Evolutionary conservation across 306 rosid genomes (phyloP).

Genomic region (Acacia confusa): DNA sequence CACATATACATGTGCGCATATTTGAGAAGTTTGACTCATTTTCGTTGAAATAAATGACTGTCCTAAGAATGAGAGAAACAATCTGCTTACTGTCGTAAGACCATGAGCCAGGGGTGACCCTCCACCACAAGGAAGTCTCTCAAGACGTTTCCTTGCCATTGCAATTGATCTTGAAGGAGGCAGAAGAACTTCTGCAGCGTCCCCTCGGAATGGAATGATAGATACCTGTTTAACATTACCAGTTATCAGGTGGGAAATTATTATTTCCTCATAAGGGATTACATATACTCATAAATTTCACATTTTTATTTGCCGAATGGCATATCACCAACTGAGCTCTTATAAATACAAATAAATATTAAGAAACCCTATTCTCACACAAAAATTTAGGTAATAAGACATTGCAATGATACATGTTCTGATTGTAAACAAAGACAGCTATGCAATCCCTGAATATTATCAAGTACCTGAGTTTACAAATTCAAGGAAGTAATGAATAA

Average conservation of each 20-base stretch:
- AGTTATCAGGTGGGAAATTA: slow-evolving; percentile 11
- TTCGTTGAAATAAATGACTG: not conserved
- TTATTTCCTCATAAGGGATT: slow-evolving; percentile 13
- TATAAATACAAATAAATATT: not conserved
- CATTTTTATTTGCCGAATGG: not conserved
- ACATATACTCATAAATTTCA: not conserved
- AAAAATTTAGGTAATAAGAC: slow-evolving; percentile 10
- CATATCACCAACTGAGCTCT: slow-evolving; percentile 10
- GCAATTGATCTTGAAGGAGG: slow-evolving; percentile 99
- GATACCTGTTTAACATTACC: slow-evolving; percentile 65
- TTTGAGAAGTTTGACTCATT: slow-evolving; percentile 23
- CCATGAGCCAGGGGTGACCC: slow-evolving; percentile 99
- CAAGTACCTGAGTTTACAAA: not conserved
- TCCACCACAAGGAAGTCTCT: slow-evolving; percentile 98
- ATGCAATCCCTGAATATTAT: slow-evolving; percentile 20
- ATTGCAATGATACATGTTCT: not conserved
- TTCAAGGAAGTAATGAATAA: slow-evolving; percentile 1
- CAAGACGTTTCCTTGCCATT: slow-evolving; percentile 95
- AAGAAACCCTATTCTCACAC: not conserved
- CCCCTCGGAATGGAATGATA: slow-evolving; percentile 97
- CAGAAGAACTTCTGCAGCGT: slow-evolving; percentile 92
- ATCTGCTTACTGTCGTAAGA: slow-evolving; percentile 73
- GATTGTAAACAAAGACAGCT: slow-evolving; percentile 13
- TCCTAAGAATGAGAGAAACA: slow-evolving; percentile 23
- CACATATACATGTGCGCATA: not conserved